Conservation (phyloP, 2,329 filamentous ascomycete species). For the Graphiopsis chlorocephala region DNA sequence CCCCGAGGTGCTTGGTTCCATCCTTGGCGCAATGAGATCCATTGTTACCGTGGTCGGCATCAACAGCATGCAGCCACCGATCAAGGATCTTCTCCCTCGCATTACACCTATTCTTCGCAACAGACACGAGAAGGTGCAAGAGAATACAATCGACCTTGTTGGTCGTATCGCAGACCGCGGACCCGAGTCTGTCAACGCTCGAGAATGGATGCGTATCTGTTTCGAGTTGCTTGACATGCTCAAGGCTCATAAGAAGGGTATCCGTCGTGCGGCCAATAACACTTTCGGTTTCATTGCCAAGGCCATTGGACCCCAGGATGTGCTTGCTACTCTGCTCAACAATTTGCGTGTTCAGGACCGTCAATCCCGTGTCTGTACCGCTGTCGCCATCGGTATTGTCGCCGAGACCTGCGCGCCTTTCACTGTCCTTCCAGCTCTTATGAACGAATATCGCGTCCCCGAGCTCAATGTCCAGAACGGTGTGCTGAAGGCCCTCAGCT, state of each 20-base stretch:
- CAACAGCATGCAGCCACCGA: constrained; percentile 95
- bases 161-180: constrained; percentile 97
- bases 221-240: constrained; percentile 99
- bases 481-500: constrained; percentile 93
- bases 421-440: constrained; percentile 94
- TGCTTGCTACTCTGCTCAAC: constrained; percentile 90
- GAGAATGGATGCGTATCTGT: constrained; percentile 99
- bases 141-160: constrained; percentile 97
- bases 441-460: constrained; percentile 99
- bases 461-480: constrained; percentile 99
- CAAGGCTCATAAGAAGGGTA: constrained; percentile 99
- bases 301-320: constrained; percentile 96
- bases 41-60: constrained; percentile 98
- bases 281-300: constrained; percentile 99
- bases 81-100: constrained; percentile 90
- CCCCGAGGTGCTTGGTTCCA: constrained; percentile 93
- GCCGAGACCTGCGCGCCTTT: constrained; percentile 98
- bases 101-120: constrained; percentile 98
- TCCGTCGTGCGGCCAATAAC: constrained; percentile 96
- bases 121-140: constrained; percentile 97
- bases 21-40: constrained; percentile 87
- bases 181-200: constrained; percentile 90
- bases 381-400: constrained; percentile 96
- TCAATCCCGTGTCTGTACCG: constrained; percentile 96
- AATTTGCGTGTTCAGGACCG: constrained; percentile 96